A percentile compares a stretch with the other conserved stretches of the same genome.
Conservation (phyloP, 2,329 filamentous ascomycete species). For the Pseudocercospora ulei region DNA sequence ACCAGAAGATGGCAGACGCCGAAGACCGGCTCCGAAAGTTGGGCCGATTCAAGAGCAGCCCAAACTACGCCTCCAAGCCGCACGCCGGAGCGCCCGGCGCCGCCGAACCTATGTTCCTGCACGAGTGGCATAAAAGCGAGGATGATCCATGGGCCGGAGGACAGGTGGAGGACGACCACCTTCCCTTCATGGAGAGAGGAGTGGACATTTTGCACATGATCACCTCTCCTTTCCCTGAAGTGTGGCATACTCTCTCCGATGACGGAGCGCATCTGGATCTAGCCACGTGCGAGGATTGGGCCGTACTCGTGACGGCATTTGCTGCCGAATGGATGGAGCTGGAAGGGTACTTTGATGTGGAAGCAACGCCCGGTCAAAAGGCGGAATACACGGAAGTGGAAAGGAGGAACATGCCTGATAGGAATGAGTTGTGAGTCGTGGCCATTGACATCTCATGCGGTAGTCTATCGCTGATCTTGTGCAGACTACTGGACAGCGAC, state of each 20-base stretch:
- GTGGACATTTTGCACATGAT: constrained; percentile 88
- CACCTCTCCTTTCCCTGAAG: constrained; percentile 65
- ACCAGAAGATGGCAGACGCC: constrained; percentile 61
- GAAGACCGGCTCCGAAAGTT: constrained; percentile 65
- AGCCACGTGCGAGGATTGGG: constrained; percentile 76
- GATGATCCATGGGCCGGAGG: constrained; percentile 44
- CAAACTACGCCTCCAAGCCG: constrained; percentile 40
- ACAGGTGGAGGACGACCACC: constrained; percentile 65
- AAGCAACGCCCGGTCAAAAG: constrained; percentile 9
- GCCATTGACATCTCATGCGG: background rate
- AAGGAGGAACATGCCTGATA: constrained; percentile 8
- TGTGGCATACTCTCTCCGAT: constrained; percentile 82
- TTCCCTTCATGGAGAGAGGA: constrained; percentile 78
- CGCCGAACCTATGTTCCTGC: constrained; percentile 48
- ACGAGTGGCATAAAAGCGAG: constrained; percentile 50
- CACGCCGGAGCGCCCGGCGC: constrained; percentile 6
- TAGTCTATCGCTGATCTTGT: constrained; percentile 1
- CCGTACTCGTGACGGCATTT: constrained; percentile 72
- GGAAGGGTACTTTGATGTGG: constrained; percentile 44
- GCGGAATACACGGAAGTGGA: constrained; percentile 8
- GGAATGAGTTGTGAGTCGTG: constrained; percentile 22
- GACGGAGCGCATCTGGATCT: constrained; percentile 76
- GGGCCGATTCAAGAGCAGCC: constrained; percentile 54
- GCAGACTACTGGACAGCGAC: constrained; percentile 4
- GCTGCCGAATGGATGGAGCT: constrained; percentile 87